A percentile compares a stretch with the other conserved stretches of the same genome.
These are phyloP conservation scores for Colletotrichum australisinense DNA, from an alignment of 2,329 filamentous ascomycete genomes.

Conservation along the genomic window DNA sequence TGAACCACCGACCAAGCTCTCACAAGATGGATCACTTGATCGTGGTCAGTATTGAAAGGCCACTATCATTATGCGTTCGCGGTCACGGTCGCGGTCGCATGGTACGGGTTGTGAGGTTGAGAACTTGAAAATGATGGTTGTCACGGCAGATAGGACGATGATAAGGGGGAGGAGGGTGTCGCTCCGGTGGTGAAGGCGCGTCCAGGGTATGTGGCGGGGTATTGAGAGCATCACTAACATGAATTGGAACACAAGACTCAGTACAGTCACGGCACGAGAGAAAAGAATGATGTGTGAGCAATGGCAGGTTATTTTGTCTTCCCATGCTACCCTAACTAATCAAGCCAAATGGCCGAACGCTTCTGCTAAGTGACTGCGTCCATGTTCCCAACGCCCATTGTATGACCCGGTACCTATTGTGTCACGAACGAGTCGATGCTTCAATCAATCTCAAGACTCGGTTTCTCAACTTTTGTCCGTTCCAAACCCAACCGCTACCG, in stretches of 20 bases:
- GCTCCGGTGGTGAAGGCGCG: no score
- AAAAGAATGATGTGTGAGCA: neutral
- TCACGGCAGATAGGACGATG: no score
- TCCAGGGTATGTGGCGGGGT: no score
- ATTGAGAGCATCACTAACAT: neutral
- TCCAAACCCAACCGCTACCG: neutral
- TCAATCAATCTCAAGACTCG: slow-evolving; percentile 37
- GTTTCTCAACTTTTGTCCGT: slow-evolving; percentile 30
- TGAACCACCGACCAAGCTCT: no score
- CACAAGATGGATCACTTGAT: no score
- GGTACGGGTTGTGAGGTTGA: no score
- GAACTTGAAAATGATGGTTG: no score
- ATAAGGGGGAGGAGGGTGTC: no score
- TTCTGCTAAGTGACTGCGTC: slow-evolving; percentile 16
- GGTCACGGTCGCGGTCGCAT: no score
- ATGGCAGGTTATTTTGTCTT: slow-evolving; percentile 26
- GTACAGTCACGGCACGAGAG: neutral
- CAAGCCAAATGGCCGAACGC: slow-evolving; percentile 26
- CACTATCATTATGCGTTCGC: no score
- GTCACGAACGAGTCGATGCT: slow-evolving; percentile 29
- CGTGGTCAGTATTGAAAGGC: no score
- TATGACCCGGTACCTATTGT: slow-evolving; percentile 19
- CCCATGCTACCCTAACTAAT: slow-evolving; percentile 33
- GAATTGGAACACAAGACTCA: neutral
- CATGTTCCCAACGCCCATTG: slow-evolving; percentile 28